Percentiles rank a stretch among this genome's conserved stretches.
Conservation (phyloP, 495 filamentous ascomycete genomes). For the Tuber brumale region DNA sequence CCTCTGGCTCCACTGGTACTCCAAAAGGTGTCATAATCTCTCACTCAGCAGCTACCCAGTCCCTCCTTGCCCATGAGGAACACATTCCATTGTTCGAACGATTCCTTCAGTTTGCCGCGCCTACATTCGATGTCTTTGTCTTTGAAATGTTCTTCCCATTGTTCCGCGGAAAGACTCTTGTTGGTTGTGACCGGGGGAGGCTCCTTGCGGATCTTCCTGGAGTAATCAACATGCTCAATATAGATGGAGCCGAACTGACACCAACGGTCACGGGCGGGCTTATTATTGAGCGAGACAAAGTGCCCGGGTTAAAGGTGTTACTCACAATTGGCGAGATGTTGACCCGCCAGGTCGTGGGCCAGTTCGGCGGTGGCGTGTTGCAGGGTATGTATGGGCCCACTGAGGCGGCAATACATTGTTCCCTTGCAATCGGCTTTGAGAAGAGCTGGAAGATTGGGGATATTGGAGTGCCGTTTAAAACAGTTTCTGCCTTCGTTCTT, state of each 20-base stretch:
- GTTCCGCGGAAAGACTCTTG: conserved; percentile 61
- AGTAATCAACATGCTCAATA: conserved; percentile 55
- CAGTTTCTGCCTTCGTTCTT: conserved; percentile 68
- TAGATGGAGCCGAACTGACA: conserved; percentile 76
- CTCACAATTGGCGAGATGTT: conserved; percentile 88
- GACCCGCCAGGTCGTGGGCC: conserved; percentile 60
- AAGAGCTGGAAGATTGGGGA: conserved; percentile 52
- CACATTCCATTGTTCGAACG: conserved; percentile 65
- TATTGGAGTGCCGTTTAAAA: conserved; percentile 66
- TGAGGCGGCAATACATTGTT: conserved; percentile 75
- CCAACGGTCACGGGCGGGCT: conserved; percentile 70
- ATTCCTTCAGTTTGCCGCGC: conserved; percentile 80
- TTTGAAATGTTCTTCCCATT: conserved; percentile 85
- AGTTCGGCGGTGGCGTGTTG: conserved; percentile 64
- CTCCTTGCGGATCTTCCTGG: conserved; percentile 65
- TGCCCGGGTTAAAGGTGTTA: conserved; percentile 57
- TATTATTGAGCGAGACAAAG: conserved; percentile 54
- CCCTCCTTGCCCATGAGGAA: conserved; percentile 65
- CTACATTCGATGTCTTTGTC: conserved; percentile 81
- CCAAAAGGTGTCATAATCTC: conserved; percentile 79
- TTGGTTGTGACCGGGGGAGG: conserved; percentile 56
- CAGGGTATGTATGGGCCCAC: conserved; percentile 87
- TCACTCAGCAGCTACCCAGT: conserved; percentile 69
- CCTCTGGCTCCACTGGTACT: conserved; percentile 78
- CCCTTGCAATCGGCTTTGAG: conserved; percentile 49